A percentile compares a stretch with the other conserved stretches of the same genome.
Conservation (phyloP, 2,329 filamentous ascomycete genomes). For the Epichloe amarillans region DNA sequence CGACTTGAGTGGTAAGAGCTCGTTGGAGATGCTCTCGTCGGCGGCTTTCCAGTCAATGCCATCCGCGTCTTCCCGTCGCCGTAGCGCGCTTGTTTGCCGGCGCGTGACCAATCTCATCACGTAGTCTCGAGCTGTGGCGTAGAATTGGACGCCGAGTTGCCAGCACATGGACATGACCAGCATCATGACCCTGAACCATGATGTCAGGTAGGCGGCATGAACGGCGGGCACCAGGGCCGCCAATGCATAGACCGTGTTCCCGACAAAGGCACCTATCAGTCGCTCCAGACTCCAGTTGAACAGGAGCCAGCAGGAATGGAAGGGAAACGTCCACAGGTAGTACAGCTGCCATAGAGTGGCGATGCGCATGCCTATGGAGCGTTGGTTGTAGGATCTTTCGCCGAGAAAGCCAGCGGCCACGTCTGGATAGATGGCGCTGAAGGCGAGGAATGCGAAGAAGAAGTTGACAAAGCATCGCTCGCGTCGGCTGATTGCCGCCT, state of each 20-base stretch:
- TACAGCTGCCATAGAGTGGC: conserved; percentile 9
- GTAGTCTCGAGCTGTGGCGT: conserved; percentile 7
- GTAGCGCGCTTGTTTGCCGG: conserved; percentile 6
- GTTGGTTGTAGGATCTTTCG: conserved; percentile 11
- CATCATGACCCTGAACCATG: conserved; percentile 12
- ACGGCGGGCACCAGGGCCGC: conserved; percentile 9
- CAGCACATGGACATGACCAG: conserved; percentile 9
- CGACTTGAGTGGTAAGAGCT: conserved; percentile 5
- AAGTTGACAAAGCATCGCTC: conserved; percentile 8
- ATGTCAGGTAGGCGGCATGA: conserved; percentile 5
- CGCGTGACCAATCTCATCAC: conserved; percentile 6
- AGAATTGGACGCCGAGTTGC: conserved; percentile 10
- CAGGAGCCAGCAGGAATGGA: conserved; percentile 9
- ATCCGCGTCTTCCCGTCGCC: not conserved
- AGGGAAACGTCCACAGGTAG: conserved; percentile 9
- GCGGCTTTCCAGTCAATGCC: conserved; percentile 6
- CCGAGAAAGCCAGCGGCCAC: conserved; percentile 10
- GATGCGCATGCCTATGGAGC: conserved; percentile 10
- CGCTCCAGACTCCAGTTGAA: conserved; percentile 12
- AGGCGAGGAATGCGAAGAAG: conserved; percentile 10
- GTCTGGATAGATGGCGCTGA: conserved; percentile 9
- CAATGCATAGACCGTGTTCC: conserved; percentile 10
- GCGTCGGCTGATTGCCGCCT: conserved; percentile 4
- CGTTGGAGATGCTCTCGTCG: conserved; percentile 6
- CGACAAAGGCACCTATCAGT: conserved; percentile 9